Evolutionary conservation across 75 land plant genomes (phyloP), one percentile per base, ranked within the genome.

Genomic region (Selaginella moellendorffii): DNA sequence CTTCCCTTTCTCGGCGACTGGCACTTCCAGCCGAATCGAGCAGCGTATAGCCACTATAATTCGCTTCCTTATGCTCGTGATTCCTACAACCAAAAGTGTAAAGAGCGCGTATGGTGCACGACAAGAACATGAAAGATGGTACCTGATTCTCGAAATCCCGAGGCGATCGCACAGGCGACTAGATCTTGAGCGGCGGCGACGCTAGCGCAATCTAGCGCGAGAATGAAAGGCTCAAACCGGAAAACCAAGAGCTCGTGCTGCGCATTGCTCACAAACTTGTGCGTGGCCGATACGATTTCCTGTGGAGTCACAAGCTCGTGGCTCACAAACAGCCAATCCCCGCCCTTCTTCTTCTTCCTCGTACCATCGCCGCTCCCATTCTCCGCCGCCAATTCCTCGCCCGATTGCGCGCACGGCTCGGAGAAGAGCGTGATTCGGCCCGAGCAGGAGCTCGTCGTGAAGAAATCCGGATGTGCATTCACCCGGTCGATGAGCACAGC

Each of bases 361-460:
- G 2, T 56, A 2, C 46, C 46, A 5, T 5, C 14, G 14, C 46
- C 46, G n/a, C n/a, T n/a, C 71, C 76, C 80, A 69, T 71, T 71
- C 67, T 69, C 64, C 54, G 14, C 67, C 54, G 54, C 65, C 30
- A 0, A 10, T 64, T 63, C 64, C 22, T 60, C 54, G 0, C 54
- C 28, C 46, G 24, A 31, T 14, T 1, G 1, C 23, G 61, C 0
- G 27, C 2, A 24, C 30, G 77, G 71, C 23, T 82, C 83, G 51
- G 69, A 63, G 70, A 92, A 77, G 76, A 88, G 69, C 68, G 89
- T 87, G 68, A 92, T 81, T 28, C 97, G 85, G 63, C 97, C 97
- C 51, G 95, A 92, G 77, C 97, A 92, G 63, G 97, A 92, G 72
- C 93, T 87, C 68, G 97, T 92, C 58, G 95, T 92, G 84, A 76